Evolutionary conservation across 306 rosid species (phyloP), one percentile per base, ranked within the genome.

Genomic region (Fagus crenata): DNA sequence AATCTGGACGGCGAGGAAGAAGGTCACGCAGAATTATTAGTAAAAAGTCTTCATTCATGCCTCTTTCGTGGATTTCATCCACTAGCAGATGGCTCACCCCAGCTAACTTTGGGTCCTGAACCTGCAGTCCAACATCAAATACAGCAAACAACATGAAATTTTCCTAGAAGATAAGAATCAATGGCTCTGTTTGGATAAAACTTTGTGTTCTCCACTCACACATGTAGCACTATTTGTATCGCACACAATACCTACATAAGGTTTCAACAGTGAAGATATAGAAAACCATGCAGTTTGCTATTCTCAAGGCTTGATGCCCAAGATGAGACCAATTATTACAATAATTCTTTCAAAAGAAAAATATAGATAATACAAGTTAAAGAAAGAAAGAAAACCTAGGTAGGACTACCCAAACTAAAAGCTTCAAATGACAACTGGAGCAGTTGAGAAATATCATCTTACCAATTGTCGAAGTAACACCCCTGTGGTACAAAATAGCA

Each of bases 21-120:
- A 94, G 97, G 81, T 95, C 97, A 1, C 90, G 91, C 86, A 95
- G 67, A 84, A 95, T 89, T 76, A 95, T 95, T 64, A 95, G 82
- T 77, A 95, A 67, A 63, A 95, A 92, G 84, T 95, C 98, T 80
- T 95, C 98, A 74, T 95, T 90, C 92, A 95, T 95, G 87, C 98
- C 98, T 82, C 98, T 92, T 89, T 95, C 98, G 87, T 92, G 98
- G 84, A 95, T 92, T 89, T 92, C 98, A 86, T 95, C 98, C 79
- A 92, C 97, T 69, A 95, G 83, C 89, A 95, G 87, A 89, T 95
- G 97, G 85, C 96, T 92, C 77, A 90, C 88, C 49, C 96, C 97
- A 55, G 85, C 89, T 78, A 95, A 81, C 71, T 84, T 71, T 33
- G 97, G 97, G 84, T 95, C 98, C 79, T 92, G 93, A 65, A 92